phyloP scores from a whole-genome alignment of 352 stramenopile species.

The Phytophthora quininea region DNA sequence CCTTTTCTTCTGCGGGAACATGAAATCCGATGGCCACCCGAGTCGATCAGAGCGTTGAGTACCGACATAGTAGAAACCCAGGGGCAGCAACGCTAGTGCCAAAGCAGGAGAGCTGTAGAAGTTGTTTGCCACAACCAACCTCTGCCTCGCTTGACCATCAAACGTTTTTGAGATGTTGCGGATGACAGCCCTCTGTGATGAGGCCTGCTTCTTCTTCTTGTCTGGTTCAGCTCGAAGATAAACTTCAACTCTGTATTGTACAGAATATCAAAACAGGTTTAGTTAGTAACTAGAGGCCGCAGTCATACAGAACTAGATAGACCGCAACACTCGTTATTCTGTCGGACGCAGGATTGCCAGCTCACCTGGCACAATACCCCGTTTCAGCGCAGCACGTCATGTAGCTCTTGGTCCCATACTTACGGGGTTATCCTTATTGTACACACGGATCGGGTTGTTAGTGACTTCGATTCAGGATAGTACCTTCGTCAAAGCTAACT shows the following conservation, averaged over 20 bases:
- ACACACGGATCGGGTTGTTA: slow-evolving; percentile 22
- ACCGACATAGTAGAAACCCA: too few species aligned
- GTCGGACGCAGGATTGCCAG: slow-evolving; percentile 2
- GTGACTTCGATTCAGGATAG: slow-evolving; percentile 11
- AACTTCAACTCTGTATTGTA: slow-evolving; percentile 14
- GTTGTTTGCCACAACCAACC: too few species aligned
- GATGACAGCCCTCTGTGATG: too few species aligned
- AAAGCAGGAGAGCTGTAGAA: too few species aligned
- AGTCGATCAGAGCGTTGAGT: too few species aligned
- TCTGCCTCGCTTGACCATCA: too few species aligned
- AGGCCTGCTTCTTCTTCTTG: too few species aligned
- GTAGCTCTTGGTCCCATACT: slow-evolving; percentile 26
- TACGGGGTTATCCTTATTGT: slow-evolving; percentile 23
- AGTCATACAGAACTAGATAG: neutral
- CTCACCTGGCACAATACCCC: slow-evolving; percentile 20
- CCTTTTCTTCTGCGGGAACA: slow-evolving; percentile 15
- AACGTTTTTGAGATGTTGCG: too few species aligned
- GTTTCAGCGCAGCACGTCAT: slow-evolving; percentile 20
- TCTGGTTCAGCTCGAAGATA: slow-evolving; percentile 17
- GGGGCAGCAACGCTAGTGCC: too few species aligned
- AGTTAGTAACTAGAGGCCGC: neutral
- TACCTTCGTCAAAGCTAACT: slow-evolving; percentile 21
- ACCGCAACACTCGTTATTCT: neutral
- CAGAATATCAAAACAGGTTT: slow-evolving; percentile 10
- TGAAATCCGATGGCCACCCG: slow-evolving; percentile 16